These are phyloP conservation scores for Leishmania tarentolae DNA, from an alignment of 208 protist genomes.

Conservation along the genomic window DNA sequence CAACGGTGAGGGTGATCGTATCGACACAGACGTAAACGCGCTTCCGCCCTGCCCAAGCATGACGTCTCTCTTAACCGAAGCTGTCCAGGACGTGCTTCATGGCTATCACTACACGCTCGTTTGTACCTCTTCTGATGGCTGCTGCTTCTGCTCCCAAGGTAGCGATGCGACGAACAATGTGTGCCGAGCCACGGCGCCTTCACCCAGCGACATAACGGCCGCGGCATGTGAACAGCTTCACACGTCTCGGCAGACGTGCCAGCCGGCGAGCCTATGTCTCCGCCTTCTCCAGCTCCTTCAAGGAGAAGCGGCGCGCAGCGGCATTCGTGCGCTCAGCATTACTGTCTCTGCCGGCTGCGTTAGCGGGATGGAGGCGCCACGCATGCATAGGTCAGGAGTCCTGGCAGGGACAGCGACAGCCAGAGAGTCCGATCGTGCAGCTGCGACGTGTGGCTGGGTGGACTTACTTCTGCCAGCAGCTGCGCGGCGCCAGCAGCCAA, in stretches of 20 bases:
- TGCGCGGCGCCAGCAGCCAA: constrained; percentile 7
- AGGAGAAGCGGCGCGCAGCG: constrained; percentile 12
- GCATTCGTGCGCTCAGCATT: constrained; percentile 14
- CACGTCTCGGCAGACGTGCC: background rate
- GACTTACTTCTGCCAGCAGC: constrained; percentile 7
- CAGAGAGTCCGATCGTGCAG: background rate
- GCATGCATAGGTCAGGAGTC: background rate
- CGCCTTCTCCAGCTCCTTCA: constrained; percentile 23
- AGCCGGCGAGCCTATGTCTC: constrained; percentile 7
- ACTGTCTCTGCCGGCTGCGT: constrained; percentile 19
- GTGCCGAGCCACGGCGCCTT: background rate
- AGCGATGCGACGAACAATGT: background rate
- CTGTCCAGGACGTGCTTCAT: constrained; percentile 17
- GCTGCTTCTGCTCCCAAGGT: background rate
- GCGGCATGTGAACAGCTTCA: background rate
- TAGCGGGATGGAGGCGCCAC: background rate
- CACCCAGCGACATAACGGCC: background rate
- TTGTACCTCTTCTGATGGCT: constrained; percentile 1
- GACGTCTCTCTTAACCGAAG: constrained; percentile 13
- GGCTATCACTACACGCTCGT: constrained; percentile 31
- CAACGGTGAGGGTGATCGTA: constrained; percentile 4
- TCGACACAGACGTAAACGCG: constrained; percentile 2
- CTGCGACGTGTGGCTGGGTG: constrained; percentile 3
- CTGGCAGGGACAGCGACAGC: background rate
- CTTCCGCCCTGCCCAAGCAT: background rate